Evolutionary conservation across 345 rosid species (phyloP).

Genomic region (Eucalyptus microcorys): DNA sequence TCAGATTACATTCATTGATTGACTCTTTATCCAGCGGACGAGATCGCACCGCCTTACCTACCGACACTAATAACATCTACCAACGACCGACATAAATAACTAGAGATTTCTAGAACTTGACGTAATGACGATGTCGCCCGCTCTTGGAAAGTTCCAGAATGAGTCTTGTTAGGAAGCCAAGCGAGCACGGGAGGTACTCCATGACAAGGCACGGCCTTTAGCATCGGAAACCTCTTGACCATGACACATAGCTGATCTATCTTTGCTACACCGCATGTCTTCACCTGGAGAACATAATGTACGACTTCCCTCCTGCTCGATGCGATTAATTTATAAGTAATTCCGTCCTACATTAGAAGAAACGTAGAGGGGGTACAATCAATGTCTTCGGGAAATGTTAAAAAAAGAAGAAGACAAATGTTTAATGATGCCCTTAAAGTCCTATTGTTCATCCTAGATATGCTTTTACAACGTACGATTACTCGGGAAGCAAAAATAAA

Average conservation of each 20-base stretch:
- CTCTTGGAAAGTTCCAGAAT: no score
- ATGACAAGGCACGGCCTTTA: no score
- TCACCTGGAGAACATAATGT: not conserved
- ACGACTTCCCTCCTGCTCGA: not conserved
- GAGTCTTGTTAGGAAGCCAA: no score
- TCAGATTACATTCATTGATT: no score
- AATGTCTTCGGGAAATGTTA: not conserved
- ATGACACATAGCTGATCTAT: not conserved
- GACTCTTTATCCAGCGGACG: no score
- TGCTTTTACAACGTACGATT: not conserved
- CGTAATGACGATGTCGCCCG: no score
- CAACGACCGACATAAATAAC: no score
- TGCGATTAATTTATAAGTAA: not conserved
- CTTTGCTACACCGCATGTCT: not conserved
- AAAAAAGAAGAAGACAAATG: not conserved
- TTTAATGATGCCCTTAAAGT: not conserved
- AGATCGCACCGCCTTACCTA: no score
- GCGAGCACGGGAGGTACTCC: no score
- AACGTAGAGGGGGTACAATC: not conserved
- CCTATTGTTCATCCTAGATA: not conserved
- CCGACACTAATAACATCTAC: no score
- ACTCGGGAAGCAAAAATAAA: not conserved
- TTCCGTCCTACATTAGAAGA: not conserved
- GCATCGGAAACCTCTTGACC: no score
- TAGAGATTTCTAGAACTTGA: no score